These are phyloP conservation scores for Tylopilus felleus DNA, from an alignment of 768 basidiomycete species.

Conservation along the genomic window DNA sequence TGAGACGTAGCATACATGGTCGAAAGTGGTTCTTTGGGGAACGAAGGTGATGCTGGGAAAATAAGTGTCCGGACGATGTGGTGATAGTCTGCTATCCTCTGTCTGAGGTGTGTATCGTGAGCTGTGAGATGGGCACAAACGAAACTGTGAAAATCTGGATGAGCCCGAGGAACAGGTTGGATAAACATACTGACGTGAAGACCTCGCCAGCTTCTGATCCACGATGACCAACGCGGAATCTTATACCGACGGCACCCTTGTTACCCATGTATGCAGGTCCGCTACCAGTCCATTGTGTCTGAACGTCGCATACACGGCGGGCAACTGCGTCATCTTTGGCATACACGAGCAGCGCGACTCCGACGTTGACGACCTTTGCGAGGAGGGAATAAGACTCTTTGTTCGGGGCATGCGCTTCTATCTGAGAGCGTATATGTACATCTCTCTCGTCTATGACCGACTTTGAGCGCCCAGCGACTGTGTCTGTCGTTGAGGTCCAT, in stretches of 20 bases:
- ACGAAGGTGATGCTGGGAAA: constrained; percentile 55
- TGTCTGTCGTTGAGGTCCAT: constrained; percentile 5
- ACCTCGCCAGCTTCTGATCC: constrained; percentile 64
- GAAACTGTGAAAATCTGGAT: constrained; percentile 52
- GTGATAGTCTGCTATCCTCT: constrained; percentile 73
- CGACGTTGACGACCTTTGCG: constrained; percentile 78
- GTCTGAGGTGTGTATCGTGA: constrained; percentile 59
- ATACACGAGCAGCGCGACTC: constrained; percentile 85
- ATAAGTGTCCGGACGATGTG: constrained; percentile 79
- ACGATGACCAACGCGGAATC: constrained; percentile 65
- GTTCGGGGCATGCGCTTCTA: constrained; percentile 67
- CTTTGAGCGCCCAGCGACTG: constrained; percentile 77
- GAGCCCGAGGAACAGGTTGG: not conserved
- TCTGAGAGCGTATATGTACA: constrained; percentile 68
- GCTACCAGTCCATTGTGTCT: constrained; percentile 73
- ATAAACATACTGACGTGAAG: constrained; percentile 65
- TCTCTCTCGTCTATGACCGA: constrained; percentile 66
- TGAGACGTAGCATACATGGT: constrained; percentile 85
- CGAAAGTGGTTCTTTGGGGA: constrained; percentile 39
- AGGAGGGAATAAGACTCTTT: constrained; percentile 76
- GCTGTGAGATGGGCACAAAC: constrained; percentile 91
- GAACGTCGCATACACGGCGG: constrained; percentile 57
- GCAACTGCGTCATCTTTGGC: constrained; percentile 68
- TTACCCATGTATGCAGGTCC: constrained; percentile 84
- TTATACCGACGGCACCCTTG: constrained; percentile 89